Evolutionary conservation across 495 filamentous ascomycete species (phyloP).

Genomic region (Neurospora sp.): DNA sequence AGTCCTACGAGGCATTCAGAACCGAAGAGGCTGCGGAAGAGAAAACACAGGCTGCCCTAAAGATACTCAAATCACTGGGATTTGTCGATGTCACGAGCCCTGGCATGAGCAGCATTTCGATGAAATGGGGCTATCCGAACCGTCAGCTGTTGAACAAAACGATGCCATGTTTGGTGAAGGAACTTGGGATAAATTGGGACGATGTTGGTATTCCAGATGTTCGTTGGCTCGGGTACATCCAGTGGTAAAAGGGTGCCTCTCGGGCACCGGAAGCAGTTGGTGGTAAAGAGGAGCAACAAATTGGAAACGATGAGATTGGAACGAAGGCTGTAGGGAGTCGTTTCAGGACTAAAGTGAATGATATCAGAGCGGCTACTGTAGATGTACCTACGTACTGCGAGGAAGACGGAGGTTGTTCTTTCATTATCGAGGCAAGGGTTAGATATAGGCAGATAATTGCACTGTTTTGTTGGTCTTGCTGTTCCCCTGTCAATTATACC

Average conservation of each 20-base stretch:
- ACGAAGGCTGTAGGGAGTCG: not conserved
- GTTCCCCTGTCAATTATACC: not conserved
- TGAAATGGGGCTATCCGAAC: not conserved
- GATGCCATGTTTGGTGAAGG: not conserved
- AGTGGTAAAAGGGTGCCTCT: not conserved
- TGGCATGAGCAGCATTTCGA: not conserved
- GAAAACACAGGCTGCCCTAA: not conserved
- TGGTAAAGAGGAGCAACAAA: not conserved
- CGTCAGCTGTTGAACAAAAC: not conserved
- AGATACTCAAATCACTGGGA: not conserved
- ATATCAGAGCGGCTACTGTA: not conserved
- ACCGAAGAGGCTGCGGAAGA: not conserved
- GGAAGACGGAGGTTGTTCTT: not conserved
- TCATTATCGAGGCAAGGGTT: not conserved
- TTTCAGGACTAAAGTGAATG: not conserved
- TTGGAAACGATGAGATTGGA: not conserved
- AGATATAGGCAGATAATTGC: not conserved
- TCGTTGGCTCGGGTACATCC: not conserved
- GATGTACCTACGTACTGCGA: not conserved
- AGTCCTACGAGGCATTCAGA: not conserved
- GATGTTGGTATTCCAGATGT: not conserved
- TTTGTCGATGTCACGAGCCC: not conserved
- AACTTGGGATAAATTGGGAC: not conserved
- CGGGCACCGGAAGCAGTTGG: not conserved
- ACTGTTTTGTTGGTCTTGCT: not conserved